Conservation (phyloP, 2,329 filamentous ascomycete genomes). For the Talaromyces sp. region DNA sequence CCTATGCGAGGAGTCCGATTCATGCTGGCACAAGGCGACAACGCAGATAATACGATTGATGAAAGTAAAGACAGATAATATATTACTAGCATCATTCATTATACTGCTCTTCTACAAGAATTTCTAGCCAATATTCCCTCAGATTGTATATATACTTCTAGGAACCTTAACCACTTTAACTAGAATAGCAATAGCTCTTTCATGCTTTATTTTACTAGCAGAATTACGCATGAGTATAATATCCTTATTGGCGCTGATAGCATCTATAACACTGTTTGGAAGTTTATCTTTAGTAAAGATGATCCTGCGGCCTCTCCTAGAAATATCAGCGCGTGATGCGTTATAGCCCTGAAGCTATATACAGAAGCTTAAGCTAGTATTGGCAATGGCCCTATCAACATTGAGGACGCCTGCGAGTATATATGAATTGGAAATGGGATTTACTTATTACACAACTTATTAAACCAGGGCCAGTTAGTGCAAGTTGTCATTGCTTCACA, state of each 20-base stretch:
- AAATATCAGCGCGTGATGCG: background rate
- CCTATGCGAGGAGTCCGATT: slow-evolving; percentile 21
- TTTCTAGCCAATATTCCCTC: slow-evolving; percentile 2
- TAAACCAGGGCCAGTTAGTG: background rate
- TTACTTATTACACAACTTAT: background rate
- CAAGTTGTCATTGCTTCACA: slow-evolving; percentile 2
- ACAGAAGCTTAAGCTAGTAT: slow-evolving; percentile 4
- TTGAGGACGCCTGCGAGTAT: slow-evolving; percentile 5
- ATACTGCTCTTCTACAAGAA: slow-evolving; percentile 8
- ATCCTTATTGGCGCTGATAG: slow-evolving; percentile 1
- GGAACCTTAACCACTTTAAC: slow-evolving; percentile 18
- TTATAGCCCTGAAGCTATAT: slow-evolving; percentile 5
- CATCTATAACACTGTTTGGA: background rate
- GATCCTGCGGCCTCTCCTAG: background rate
- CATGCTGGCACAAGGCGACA: slow-evolving; percentile 20
- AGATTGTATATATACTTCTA: slow-evolving; percentile 31
- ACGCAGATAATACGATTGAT: slow-evolving; percentile 25
- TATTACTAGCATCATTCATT: slow-evolving; percentile 1
- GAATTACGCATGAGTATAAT: background rate
- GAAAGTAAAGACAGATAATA: slow-evolving; percentile 28
- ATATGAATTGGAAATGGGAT: background rate
- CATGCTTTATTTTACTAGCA: slow-evolving; percentile 13
- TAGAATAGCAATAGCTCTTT: slow-evolving; percentile 14
- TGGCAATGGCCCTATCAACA: background rate
- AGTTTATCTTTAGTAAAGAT: background rate